Conservation (phyloP, 2,329 filamentous ascomycete genomes). For the Biscogniauxia marginata region DNA sequence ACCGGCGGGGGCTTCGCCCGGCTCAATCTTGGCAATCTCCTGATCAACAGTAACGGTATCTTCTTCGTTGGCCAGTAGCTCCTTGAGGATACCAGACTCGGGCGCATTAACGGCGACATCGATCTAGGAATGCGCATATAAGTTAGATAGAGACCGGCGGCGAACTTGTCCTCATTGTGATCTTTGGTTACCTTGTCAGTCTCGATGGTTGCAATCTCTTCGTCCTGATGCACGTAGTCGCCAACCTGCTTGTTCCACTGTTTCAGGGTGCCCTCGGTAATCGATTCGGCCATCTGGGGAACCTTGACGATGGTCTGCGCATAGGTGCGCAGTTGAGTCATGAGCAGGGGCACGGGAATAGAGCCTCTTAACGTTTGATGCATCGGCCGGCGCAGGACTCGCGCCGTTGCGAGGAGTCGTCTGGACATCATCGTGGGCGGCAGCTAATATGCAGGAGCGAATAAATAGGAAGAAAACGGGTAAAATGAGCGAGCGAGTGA, state of each 20-base stretch:
- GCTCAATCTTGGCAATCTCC: constrained; percentile 81
- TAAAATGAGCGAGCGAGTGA: constrained; percentile 1
- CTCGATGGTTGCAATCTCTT: constrained; percentile 98
- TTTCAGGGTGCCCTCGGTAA: constrained; percentile 94
- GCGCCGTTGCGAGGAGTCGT: constrained; percentile 39
- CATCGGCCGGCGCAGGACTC: constrained; percentile 37
- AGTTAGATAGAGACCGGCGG: constrained; percentile 6
- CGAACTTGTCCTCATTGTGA: not conserved
- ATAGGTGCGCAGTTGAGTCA: constrained; percentile 59
- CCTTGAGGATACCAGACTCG: constrained; percentile 85
- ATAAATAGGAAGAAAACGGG: constrained; percentile 5
- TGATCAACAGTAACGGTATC: constrained; percentile 95
- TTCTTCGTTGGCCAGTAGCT: constrained; percentile 88
- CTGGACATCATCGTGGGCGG: constrained; percentile 31
- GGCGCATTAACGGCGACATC: constrained; percentile 96
- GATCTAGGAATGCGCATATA: constrained; percentile 56
- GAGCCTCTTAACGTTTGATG: constrained; percentile 44
- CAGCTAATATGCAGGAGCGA: not conserved
- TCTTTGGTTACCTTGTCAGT: constrained; percentile 79
- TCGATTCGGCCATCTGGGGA: constrained; percentile 97
- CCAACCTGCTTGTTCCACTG: constrained; percentile 91
- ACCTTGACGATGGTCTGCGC: constrained; percentile 90
- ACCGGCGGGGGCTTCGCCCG: constrained; percentile 63
- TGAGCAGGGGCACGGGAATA: constrained; percentile 47
- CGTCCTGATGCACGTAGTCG: constrained; percentile 91